Evolutionary conservation across 371 early-diverging fungal species (phyloP), one percentile per base, ranked within the genome.

Genomic region (Scutellospora calospora): DNA sequence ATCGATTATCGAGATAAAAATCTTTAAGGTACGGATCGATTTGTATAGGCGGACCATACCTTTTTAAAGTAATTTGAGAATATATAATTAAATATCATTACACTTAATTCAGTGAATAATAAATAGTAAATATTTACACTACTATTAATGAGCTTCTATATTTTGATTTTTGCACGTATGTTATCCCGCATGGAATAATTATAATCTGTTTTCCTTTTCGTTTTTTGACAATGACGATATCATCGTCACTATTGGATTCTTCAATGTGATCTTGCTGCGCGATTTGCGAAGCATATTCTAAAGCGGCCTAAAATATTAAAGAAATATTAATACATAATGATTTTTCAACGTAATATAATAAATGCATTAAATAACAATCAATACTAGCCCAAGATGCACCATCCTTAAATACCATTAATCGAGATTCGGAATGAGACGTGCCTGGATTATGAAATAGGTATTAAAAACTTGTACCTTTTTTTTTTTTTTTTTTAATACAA

Each of bases 91-190:
- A 12, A 60, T 16, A 18, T 14, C 12, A 74, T 80, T 54, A 38
- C 60, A 20, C 12, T 49, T 33, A 55, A 25, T 59, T 11, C n/a
- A 12, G 18, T 6, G 12, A 45, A 82, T 6, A 33, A 25, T 41
- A 49, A 14, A 22, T 65, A 65, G 27, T 76, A 49, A 55, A 6
- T 33, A 82, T 86, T 82, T 87, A 88, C 90, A 83, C 83, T 31
- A 87, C 87, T 83, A 91, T 88, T 11, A 86, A 87, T 4, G 80
- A 81, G 81, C 90, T 89, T 33, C 91, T 85, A 73, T 89, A 91
- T 57, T 89, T 89, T 57, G 87, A 87, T 35, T 91, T 91, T 73
- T 90, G 89, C 8, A 86, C 86, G 81, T 91, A 91, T 0, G 88
- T 88, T 69, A 91, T 88, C 22, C 89, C 91, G 6, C 87, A 87